phyloP scores from a whole-genome alignment of 148 eudicot species.

The Nepenthes gracilis region DNA sequence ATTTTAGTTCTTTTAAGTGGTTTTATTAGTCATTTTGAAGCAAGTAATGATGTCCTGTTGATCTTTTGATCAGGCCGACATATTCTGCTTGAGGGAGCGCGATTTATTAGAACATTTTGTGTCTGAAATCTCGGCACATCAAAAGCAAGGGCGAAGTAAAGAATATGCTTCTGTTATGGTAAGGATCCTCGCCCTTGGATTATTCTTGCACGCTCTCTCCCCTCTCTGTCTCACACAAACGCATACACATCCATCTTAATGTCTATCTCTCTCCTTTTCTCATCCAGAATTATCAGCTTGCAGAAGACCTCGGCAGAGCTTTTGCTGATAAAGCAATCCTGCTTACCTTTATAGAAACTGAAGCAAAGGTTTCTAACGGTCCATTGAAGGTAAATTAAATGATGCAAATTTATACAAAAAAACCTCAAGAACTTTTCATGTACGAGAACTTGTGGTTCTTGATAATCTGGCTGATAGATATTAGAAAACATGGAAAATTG shows the following conservation, averaged over 20 bases:
- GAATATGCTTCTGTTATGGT: slow-evolving; percentile 70
- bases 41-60: neutral
- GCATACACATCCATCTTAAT: neutral
- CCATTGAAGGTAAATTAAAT: slow-evolving; percentile 54
- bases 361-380: slow-evolving; percentile 46
- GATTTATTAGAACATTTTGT: slow-evolving; percentile 71
- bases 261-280: neutral
- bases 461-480: too few relatives aligned
- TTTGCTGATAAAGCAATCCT: slow-evolving; percentile 60
- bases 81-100: slow-evolving; percentile 80
- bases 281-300: slow-evolving; percentile 51
- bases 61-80: slow-evolving; percentile 47
- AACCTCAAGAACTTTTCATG: neutral
- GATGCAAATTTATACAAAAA: neutral
- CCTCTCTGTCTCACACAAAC: neutral
- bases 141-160: slow-evolving; percentile 68
- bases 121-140: slow-evolving; percentile 49
- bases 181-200: slow-evolving; percentile 9
- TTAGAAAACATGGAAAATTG: too few relatives aligned
- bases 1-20: slow-evolving; percentile 1
- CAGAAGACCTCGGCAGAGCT: slow-evolving; percentile 75
- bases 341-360: slow-evolving; percentile 49
- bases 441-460: neutral
- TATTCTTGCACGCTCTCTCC: neutral
- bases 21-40: neutral